A percentile compares a stretch with the other conserved stretches of the same genome.
Evolutionary conservation across 2,329 filamentous ascomycete species (phyloP).

Genomic region (Claviceps fusiformis): DNA sequence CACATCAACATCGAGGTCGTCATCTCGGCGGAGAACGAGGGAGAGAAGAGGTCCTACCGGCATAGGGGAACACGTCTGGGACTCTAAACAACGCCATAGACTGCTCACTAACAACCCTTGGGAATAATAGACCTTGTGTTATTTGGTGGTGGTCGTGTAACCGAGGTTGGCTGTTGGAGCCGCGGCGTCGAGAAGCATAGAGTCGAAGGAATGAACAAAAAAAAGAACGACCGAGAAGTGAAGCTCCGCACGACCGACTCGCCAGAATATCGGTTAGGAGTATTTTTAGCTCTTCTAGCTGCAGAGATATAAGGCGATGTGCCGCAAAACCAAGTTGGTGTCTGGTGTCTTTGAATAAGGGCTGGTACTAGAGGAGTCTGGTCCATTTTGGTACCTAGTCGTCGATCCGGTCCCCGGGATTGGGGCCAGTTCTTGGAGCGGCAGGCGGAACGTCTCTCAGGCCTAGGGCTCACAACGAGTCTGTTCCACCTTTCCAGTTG

Average conservation of each 20-base stretch:
- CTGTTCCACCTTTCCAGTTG: not conserved
- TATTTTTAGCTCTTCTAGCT: not conserved
- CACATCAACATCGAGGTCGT: not conserved
- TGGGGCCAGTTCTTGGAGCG: not conserved
- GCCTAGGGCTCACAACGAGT: not conserved
- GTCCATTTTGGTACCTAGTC: not conserved
- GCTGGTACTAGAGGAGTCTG: not conserved
- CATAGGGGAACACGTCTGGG: not conserved
- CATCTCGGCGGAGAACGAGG: constrained; percentile 1
- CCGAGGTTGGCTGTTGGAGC: not conserved
- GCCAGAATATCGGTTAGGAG: not conserved
- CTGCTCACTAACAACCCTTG: not conserved
- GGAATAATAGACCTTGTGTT: not conserved
- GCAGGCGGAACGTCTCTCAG: not conserved
- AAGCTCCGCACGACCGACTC: not conserved
- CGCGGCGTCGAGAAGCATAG: not conserved
- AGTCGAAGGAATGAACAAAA: not conserved
- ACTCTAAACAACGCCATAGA: not conserved
- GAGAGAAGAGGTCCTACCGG: constrained; percentile 2
- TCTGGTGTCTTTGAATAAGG: not conserved
- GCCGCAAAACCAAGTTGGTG: not conserved
- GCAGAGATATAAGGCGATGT: not conserved
- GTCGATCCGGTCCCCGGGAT: not conserved
- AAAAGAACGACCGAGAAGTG: too few relatives aligned
- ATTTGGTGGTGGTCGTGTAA: not conserved